Conservation (phyloP, 129 eudicot species). For the Tanacetum coccineum region DNA sequence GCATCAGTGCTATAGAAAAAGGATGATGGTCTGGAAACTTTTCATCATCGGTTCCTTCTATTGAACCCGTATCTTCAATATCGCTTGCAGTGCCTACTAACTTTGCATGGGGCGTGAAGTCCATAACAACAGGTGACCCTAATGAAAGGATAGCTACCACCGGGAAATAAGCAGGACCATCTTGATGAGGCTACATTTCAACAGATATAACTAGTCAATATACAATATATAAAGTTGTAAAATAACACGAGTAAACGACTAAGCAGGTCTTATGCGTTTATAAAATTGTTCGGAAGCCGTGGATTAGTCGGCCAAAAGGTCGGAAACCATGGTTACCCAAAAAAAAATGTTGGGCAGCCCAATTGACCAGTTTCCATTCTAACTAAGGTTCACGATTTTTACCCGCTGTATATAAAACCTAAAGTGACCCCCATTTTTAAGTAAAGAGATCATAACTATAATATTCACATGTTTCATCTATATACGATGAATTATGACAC, state of each 20-base stretch:
- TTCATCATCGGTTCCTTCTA: slow-evolving; percentile 12
- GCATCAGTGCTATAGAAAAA: slow-evolving; percentile 79
- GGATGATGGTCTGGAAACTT: slow-evolving; percentile 33
- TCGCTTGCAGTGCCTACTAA: slow-evolving; percentile 15
- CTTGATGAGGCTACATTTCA: slow-evolving; percentile 86
- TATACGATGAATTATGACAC: not conserved
- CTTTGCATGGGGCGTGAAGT: slow-evolving; percentile 73
- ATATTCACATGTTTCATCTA: slow-evolving; percentile 1
- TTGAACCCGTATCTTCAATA: not conserved
- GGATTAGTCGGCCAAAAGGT: too few species aligned
- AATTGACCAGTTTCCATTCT: not conserved
- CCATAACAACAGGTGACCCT: slow-evolving; percentile 90
- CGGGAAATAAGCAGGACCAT: slow-evolving; percentile 95
- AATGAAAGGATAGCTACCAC: slow-evolving; percentile 93
- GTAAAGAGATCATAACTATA: not conserved
- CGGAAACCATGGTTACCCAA: too few species aligned
- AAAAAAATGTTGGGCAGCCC: not conserved
- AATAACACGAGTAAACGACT: not conserved
- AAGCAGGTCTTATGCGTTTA: not conserved
- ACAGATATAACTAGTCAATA: slow-evolving; percentile 6
- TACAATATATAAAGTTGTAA: too few species aligned
- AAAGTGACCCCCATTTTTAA: not conserved
- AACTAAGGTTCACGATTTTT: too few species aligned
- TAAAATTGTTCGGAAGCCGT: not conserved
- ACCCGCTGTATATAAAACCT: not conserved